A percentile compares a stretch with the other conserved stretches of the same genome.
These are phyloP conservation scores for Lithohypha guttulata DNA, from an alignment of 2,329 filamentous ascomycete genomes.

Conservation along the genomic window DNA sequence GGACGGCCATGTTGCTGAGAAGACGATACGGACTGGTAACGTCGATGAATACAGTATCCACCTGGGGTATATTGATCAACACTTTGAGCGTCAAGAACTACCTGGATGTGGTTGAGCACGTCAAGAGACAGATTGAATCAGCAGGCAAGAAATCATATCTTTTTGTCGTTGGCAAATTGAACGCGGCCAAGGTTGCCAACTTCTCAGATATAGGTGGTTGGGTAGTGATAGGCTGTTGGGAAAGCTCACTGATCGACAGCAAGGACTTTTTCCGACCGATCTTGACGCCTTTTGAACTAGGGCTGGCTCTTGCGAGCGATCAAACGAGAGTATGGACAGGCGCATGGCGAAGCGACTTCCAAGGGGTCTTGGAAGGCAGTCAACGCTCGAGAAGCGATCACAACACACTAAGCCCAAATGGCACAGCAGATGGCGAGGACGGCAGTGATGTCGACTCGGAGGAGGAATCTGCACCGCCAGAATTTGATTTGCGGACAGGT, in stretches of 20 bases:
- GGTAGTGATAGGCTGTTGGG: slow-evolving; percentile 98
- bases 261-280: slow-evolving; percentile 81
- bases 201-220: slow-evolving; percentile 92
- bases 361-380: slow-evolving; percentile 46
- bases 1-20: slow-evolving; percentile 53
- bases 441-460: slow-evolving; percentile 60
- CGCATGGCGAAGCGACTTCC: slow-evolving; percentile 81
- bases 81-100: slow-evolving; percentile 90
- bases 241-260: slow-evolving; percentile 83
- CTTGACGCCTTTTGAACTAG: slow-evolving; percentile 89
- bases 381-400: neutral
- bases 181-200: slow-evolving; percentile 90
- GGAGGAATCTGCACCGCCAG: slow-evolving; percentile 59
- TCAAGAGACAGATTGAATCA: slow-evolving; percentile 60
- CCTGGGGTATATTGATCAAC: slow-evolving; percentile 92
- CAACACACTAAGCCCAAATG: neutral
- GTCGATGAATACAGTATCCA: slow-evolving; percentile 64
- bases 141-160: slow-evolving; percentile 93
- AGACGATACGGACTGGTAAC: slow-evolving; percentile 83
- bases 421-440: slow-evolving; percentile 25
- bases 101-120: slow-evolving; percentile 62
- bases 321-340: slow-evolving; percentile 72
- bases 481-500: slow-evolving; percentile 86
- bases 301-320: slow-evolving; percentile 64
- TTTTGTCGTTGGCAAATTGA: slow-evolving; percentile 92